Conservation (phyloP, 345 rosid genomes). For the Salix exigua region DNA sequence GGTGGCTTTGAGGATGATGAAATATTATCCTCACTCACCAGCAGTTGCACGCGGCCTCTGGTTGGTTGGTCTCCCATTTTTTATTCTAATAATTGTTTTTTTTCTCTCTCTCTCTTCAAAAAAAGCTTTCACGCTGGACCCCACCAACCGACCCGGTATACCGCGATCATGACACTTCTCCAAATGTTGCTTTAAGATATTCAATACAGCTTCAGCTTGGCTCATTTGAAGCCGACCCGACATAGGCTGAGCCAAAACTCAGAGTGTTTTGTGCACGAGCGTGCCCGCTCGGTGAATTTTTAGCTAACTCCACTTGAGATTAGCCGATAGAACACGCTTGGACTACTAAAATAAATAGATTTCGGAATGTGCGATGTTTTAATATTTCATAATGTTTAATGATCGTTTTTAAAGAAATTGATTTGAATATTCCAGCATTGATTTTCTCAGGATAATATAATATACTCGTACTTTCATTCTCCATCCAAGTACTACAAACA, state of each 20-base stretch:
- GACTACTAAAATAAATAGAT: neutral
- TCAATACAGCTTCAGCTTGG: neutral
- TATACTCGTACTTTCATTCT: no score
- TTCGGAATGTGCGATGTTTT: neutral
- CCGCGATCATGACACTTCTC: slow-evolving; percentile 45
- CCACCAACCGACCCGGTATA: slow-evolving; percentile 41
- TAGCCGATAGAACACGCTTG: neutral
- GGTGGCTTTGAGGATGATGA: slow-evolving; percentile 15
- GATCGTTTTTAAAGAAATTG: no score
- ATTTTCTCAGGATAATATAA: no score
- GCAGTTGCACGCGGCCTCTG: slow-evolving; percentile 48
- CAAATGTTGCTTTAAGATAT: slow-evolving; percentile 21
- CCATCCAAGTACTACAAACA: no score
- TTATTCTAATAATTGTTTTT: neutral
- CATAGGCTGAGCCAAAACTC: neutral
- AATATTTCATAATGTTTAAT: no score
- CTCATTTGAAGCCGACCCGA: neutral
- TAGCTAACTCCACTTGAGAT: neutral
- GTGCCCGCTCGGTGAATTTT: neutral
- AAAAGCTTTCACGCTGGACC: slow-evolving; percentile 19
- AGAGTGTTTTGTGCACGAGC: neutral
- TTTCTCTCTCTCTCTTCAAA: neutral
- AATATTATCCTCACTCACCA: slow-evolving; percentile 24
- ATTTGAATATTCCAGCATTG: no score
- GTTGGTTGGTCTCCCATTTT: slow-evolving; percentile 45